Evolutionary conservation across 306 rosid genomes (phyloP), one percentile per base, ranked within the genome.

Genomic region (Inga oerstediana): DNA sequence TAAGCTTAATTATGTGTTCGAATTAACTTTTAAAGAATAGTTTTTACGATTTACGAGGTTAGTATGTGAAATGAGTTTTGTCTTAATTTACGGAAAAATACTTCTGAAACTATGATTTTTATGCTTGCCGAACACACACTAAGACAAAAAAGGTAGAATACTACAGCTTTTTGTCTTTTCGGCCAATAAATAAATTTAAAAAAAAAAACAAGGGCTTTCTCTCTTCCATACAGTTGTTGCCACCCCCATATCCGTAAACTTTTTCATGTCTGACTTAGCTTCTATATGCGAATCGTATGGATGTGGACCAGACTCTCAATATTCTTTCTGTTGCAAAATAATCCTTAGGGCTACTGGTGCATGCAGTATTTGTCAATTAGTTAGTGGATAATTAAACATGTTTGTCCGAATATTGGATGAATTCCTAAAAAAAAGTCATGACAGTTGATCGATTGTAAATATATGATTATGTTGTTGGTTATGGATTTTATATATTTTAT

Each of bases 231-330:
- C 3, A 43, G 43, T 20, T 7, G 11, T 71, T 65, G 67, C 78
- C 88, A 1, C 43, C 80, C 74, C 32, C 73, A 65, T 66, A 85
- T 78, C 78, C 59, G 32, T 15, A 65, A 54, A 76, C 15, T 48
- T 79, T 24, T 82, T 56, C 46, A 49, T 72, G 24, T 19, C 44
- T 58, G 64, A 67, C 67, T 5, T 37, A 37, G 41, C 7, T 74
- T 45, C 4, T 11, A 10, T 35, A 61, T 27, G 3, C 64, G 30
- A 4, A 4, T 8, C 10, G 44, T 16, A 68, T 35, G 24, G n/a
- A 17, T 59, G 44, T 58, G 44, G 68, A 27, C 65, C n/a, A 80
- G 35, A 24, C 35, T 17, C 34, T 24, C 68, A 37, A 37, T 37
- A 22, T 62, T 62, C 37, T 62, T 24, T 62, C 68, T 62, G 68